Evolutionary conservation across 225 moss, liverwort and hornwort species (phyloP).

Genomic region (Marchantia paleacea): DNA sequence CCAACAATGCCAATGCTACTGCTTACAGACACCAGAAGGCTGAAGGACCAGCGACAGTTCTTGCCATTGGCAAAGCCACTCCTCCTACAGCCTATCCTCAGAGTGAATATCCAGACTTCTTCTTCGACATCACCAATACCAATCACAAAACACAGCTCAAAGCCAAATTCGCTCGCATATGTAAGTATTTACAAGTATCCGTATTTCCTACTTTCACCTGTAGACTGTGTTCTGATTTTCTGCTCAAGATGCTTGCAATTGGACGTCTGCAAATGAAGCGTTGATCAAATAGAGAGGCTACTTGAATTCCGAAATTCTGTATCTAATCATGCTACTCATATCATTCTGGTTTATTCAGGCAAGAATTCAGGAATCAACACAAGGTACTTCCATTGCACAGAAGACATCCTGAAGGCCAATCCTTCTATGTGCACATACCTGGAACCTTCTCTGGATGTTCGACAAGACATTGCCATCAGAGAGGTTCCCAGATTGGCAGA

Average conservation of each 20-base stretch:
- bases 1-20: not conserved
- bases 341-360: not conserved
- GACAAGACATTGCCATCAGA: constrained; percentile 53
- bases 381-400: constrained; percentile 47
- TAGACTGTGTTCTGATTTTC: no score
- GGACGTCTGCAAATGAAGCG: not conserved
- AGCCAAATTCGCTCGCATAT: constrained; percentile 4
- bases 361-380: constrained; percentile 46
- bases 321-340: no score
- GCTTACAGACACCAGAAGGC: constrained; percentile 23
- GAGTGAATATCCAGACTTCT: constrained; percentile 16
- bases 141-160: not conserved
- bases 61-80: constrained; percentile 38
- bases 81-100: constrained; percentile 38
- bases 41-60: constrained; percentile 31
- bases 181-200: not conserved
- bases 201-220: not conserved
- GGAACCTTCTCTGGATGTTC: constrained; percentile 34
- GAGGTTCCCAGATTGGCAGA: constrained; percentile 58
- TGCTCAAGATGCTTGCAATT: not conserved
- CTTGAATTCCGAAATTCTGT: not conserved
- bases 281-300: not conserved
- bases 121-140: not conserved
- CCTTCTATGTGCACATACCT: constrained; percentile 35
- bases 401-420: constrained; percentile 43